Evolutionary conservation across 2,329 filamentous ascomycete species (phyloP), one percentile per base, ranked within the genome.

Genomic region (Hypoxylon sp.): DNA sequence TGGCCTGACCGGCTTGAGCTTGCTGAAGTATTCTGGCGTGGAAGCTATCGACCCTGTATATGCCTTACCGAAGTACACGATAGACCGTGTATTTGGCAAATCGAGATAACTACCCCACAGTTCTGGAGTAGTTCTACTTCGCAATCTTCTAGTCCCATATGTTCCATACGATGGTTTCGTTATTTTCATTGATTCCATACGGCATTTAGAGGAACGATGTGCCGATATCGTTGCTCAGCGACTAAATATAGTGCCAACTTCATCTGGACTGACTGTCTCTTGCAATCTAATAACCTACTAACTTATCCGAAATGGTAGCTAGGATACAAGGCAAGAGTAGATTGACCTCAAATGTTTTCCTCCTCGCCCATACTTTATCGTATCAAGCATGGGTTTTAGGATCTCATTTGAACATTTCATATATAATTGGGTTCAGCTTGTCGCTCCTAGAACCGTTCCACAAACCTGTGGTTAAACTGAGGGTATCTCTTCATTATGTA

Each of bases 41-140:
- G 86, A 91, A 74, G 89, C 91, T 66, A 91, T 99, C 57, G 93
- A 99, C 79, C 93, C 96, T 32, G 88, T 93, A 48, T 99, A 98
- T 76, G 94, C 91, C 79, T 89, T 94, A 86, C 93, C 93, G 0
- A 91, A 87, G 79, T 83, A 86, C 61, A 87, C 90, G 51, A 89
- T 87, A 49, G 82, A 88, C 65, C 88, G 85, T 75, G 82, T 89
- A n/a, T 75, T 90, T 76, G 80, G 83, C 53, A 74, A 80, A 74
- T 77, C 80, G 67, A 70, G 30, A 72, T 77, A 76, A 70, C 17
- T 38, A 25, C 57, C 14, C 34, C 36, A 6, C 19, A 64, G 43
- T 57, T 25, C 21, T 45, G 10, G 2, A 3, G 25, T 30, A 23
- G 21, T 23, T 30, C 19, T 53, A 17, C 28, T 45, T 28, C 17